Percentiles rank a stretch among this genome's conserved stretches.
phyloP scores from a whole-genome alignment of 106 monocot species.

The Triglochin maritima region DNA sequence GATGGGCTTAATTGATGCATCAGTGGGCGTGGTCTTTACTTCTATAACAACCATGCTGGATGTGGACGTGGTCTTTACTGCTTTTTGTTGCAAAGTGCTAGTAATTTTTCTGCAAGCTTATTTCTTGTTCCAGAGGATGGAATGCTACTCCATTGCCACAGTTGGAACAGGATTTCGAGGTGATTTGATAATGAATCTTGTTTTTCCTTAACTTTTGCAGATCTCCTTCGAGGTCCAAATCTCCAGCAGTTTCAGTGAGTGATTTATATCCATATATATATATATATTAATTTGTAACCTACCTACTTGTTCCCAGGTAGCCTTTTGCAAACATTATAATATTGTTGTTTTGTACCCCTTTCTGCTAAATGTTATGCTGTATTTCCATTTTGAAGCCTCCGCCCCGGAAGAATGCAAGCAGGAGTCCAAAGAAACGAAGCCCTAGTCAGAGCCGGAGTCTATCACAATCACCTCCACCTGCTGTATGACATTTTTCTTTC shows the following conservation, averaged over 20 bases:
- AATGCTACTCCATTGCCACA: no score
- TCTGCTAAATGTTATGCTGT: neutral
- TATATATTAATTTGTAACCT: neutral
- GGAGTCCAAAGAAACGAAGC: slow-evolving; percentile 20
- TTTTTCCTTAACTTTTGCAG: slow-evolving; percentile 51
- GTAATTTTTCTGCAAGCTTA: no score
- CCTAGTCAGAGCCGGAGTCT: slow-evolving; percentile 31
- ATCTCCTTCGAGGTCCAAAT: slow-evolving; percentile 51
- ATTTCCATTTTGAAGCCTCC: slow-evolving; percentile 19
- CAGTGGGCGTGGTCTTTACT: no score
- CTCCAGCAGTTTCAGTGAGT: slow-evolving; percentile 48
- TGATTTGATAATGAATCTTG: slow-evolving; percentile 30
- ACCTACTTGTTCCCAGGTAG: neutral
- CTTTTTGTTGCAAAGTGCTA: no score
- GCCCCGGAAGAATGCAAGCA: slow-evolving; percentile 13
- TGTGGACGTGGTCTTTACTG: no score
- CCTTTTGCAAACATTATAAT: neutral
- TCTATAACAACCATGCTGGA: no score
- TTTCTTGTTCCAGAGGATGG: no score
- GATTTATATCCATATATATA: neutral
- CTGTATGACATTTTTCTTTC: neutral
- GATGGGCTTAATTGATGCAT: no score
- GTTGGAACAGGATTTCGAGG: slow-evolving; percentile 6
- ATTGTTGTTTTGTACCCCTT: neutral
- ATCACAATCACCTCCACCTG: slow-evolving; percentile 25